Evolutionary conservation across 176 grass and related monocot genomes (phyloP), one percentile per base, ranked within the genome.

Genomic region (Carex kokanica): DNA sequence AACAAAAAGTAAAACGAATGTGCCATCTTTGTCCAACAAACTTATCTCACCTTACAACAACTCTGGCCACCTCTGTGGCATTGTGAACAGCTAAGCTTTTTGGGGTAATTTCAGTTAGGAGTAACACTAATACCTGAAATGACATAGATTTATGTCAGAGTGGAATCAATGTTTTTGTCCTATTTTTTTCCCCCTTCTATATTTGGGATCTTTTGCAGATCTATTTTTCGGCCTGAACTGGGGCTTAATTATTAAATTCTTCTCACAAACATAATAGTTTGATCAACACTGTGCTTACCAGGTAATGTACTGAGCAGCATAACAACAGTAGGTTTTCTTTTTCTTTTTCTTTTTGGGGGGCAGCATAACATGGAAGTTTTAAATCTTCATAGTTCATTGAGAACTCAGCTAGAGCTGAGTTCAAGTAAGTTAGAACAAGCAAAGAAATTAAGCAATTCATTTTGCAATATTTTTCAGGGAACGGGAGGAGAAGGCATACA

Each of bases 31-130:
- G 14, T 55, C 24, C 10, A 54, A 78, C 51, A 53, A 23, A 55
- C 3, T 78, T 56, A 78, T 56, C 85, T 93, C 85, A 98, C 95
- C 95, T 94, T 83, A 95, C 93, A 36, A 99, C 93, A 85, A 99
- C 91, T 77, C 96, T 93, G 87, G 91, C 91, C 59, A 99, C 96
- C 63, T 99, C 96, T 11, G 91, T 90, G 45, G 93, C 93, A 86
- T 92, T 99, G 84, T 99, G 96, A 10, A 95, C 96, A 73, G 93
- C 96, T 80, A 99, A 85, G 90, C 88, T 99, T 90, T 99, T 99
- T 60, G 96, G 96, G 59, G 96, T 93, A 70, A 99, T 99, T 89
- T 99, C 96, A 65, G 96, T 99, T 65, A 99, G 88, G 60, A 99
- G 96, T 60, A 99, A 92, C 81, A 99, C 53, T 23, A 89, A 89